phyloP scores from a whole-genome alignment of 768 basidiomycete genomes.

The Candolleomyces eurysporus region DNA sequence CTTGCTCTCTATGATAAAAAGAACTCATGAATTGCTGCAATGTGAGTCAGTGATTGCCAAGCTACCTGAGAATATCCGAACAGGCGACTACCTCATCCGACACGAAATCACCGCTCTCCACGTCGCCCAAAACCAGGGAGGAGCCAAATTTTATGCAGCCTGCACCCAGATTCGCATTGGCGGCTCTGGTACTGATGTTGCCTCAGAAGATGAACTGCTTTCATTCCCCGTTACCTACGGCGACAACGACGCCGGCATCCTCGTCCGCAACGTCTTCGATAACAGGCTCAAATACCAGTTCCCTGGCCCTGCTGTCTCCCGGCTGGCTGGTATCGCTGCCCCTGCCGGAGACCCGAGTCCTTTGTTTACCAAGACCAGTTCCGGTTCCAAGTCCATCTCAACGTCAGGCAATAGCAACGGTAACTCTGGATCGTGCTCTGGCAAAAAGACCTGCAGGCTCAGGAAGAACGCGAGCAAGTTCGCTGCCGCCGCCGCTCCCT shows the following conservation, averaged over 20 bases:
- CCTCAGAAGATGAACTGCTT: constrained; percentile 50
- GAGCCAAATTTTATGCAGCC: constrained; percentile 79
- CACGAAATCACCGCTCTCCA: constrained; percentile 83
- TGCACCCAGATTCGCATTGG: constrained; percentile 59
- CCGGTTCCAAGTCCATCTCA: not conserved
- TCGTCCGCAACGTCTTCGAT: constrained; percentile 45
- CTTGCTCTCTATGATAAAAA: not conserved
- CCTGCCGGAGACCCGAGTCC: constrained; percentile 3
- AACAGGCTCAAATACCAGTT: constrained; percentile 34
- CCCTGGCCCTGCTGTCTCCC: constrained; percentile 51
- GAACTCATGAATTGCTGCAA: too few species aligned
- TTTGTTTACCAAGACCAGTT: not conserved
- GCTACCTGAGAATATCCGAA: constrained; percentile 50
- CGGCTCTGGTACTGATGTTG: constrained; percentile 51
- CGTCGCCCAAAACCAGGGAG: constrained; percentile 51
- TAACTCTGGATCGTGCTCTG: not conserved
- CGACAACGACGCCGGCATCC: constrained; percentile 70
- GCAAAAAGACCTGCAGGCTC: not conserved
- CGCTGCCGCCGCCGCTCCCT: not conserved
- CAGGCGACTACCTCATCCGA: constrained; percentile 74
- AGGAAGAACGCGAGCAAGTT: not conserved
- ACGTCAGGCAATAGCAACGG: not conserved
- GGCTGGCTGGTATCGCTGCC: constrained; percentile 27
- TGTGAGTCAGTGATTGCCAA: constrained; percentile 22
- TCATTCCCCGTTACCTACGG: constrained; percentile 72